These are phyloP conservation scores for Neostapfia colusana DNA, from an alignment of 176 grass and related monocot genomes.

Conservation along the genomic window DNA sequence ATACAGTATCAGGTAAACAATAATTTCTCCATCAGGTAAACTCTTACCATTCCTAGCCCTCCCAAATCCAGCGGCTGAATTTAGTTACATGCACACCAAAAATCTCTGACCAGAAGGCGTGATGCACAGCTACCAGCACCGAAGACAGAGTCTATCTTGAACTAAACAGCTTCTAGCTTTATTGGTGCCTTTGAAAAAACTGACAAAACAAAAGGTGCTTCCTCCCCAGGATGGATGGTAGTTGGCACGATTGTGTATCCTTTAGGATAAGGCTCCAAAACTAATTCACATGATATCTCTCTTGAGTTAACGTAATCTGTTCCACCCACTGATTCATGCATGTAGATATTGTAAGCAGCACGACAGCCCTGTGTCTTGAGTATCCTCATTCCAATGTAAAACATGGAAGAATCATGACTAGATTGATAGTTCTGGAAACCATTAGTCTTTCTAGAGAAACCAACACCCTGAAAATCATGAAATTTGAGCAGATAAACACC, in stretches of 20 bases:
- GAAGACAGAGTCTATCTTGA: slow-evolving; percentile 28
- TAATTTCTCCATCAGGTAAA: not conserved
- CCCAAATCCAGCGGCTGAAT: slow-evolving; percentile 37
- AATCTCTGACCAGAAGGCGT: slow-evolving; percentile 30
- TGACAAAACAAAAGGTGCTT: slow-evolving; percentile 98
- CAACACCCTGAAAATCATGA: slow-evolving; percentile 76
- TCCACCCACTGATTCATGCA: slow-evolving; percentile 95
- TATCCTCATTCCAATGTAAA: slow-evolving; percentile 98
- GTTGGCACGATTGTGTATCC: slow-evolving; percentile 99
- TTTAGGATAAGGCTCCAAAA: slow-evolving; percentile 94
- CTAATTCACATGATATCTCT: slow-evolving; percentile 96
- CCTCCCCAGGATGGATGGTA: slow-evolving; percentile 96
- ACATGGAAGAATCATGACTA: slow-evolving; percentile 94
- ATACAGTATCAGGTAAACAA: not conserved
- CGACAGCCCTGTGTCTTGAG: slow-evolving; percentile 88
- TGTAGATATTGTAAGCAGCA: slow-evolving; percentile 98
- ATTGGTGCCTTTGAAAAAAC: slow-evolving; percentile 98
- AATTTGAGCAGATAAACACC: slow-evolving; percentile 32
- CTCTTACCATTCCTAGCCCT: slow-evolving; percentile 33
- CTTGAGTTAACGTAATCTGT: slow-evolving; percentile 98
- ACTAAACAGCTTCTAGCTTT: slow-evolving; percentile 86
- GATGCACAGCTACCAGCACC: slow-evolving; percentile 25
- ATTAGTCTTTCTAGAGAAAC: slow-evolving; percentile 91
- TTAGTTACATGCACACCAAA: slow-evolving; percentile 19
- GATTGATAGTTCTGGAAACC: slow-evolving; percentile 95